Base-by-base conservation (phyloP, 1,139 yeast genomes). In the Hyphopichia khmerensis region DNA sequence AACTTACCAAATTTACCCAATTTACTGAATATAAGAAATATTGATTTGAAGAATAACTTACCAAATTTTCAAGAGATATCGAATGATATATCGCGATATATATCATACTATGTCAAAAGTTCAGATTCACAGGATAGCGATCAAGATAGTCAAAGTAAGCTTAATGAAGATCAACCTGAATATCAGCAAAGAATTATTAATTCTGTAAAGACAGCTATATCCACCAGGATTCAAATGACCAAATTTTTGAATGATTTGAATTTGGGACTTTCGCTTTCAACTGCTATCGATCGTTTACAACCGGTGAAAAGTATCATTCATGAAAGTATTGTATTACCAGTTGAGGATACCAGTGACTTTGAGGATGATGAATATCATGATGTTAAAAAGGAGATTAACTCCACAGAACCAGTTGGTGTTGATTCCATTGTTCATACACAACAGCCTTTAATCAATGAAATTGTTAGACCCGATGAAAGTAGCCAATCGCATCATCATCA, bases 351-450 rank as follows among this genome's bases (percentile, higher is more conserved):
- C 3, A 57, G 60, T 40, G 65, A 59, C n/a, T 51, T 46, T 37
- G 65, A 63, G 26, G 65, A 55, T 23, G 60, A 57, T 13, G 46
- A 47, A 13, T 33, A 62, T 18, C 56, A 52, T 7, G 55, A 50
- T 2, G n/a, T 14, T 17, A 32, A 32, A 17, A 53, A 50, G 4
- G 52, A 50, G 4, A 61, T 53, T 3, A 51, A 49, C 40, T 50
- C 63, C 18, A 76, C 76, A 0, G 84, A 81, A 49, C 87, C 87
- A 0, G 73, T 65, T 16, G 86, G 84, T 0, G 79, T 82, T 15
- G 69, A 65, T 9, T 69, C 69, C 4, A 79, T 82, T 17, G 72
- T 68, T 2, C 74, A 77, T 23, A 69, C 68, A 36, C 69, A 67
- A 29, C 68, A 69, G 36, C 82, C 84, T 0, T 64, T 79, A 29